Percentiles rank a stretch among this genome's conserved stretches.
These are phyloP conservation scores for Huntiella omanensis DNA, from an alignment of 2,329 filamentous ascomycete genomes.

Conservation along the genomic window DNA sequence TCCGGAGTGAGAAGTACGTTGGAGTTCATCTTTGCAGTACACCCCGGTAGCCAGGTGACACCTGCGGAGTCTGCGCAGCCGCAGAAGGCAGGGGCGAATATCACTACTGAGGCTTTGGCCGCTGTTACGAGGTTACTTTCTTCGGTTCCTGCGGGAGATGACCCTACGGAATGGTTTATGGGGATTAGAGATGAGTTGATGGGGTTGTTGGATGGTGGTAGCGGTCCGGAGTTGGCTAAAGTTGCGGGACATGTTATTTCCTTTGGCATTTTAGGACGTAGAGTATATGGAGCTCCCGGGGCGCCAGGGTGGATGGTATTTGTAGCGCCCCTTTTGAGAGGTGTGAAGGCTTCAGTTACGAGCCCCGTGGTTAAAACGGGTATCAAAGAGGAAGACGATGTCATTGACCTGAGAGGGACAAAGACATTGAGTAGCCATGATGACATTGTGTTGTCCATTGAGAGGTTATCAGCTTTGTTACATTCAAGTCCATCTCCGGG, in stretches of 20 bases:
- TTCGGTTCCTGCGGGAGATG: constrained; percentile 34
- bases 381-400: constrained; percentile 18
- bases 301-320: constrained; percentile 43
- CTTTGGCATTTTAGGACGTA: constrained; percentile 47
- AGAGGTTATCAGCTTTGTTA: constrained; percentile 35
- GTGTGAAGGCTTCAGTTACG: constrained; percentile 21
- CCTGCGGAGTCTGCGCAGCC: constrained; percentile 23
- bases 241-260: constrained; percentile 44
- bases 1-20: constrained; percentile 48
- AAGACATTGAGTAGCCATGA: constrained; percentile 27
- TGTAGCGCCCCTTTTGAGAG: constrained; percentile 35
- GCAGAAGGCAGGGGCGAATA: constrained; percentile 39
- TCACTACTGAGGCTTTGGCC: constrained; percentile 49
- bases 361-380: constrained; percentile 17
- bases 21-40: constrained; percentile 53
- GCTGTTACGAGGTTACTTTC: constrained; percentile 44
- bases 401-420: constrained; percentile 27
- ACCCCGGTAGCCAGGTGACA: constrained; percentile 31
- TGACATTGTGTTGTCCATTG: constrained; percentile 31
- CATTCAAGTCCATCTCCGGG: constrained; percentile 49
- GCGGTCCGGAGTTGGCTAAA: constrained; percentile 37
- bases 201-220: constrained; percentile 39
- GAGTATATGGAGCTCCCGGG: constrained; percentile 44
- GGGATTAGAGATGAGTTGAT: constrained; percentile 43
- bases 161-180: constrained; percentile 38